These are phyloP conservation scores for Ogataea parapolymorpha DNA, from an alignment of 805 yeast species.

Conservation along the genomic window DNA sequence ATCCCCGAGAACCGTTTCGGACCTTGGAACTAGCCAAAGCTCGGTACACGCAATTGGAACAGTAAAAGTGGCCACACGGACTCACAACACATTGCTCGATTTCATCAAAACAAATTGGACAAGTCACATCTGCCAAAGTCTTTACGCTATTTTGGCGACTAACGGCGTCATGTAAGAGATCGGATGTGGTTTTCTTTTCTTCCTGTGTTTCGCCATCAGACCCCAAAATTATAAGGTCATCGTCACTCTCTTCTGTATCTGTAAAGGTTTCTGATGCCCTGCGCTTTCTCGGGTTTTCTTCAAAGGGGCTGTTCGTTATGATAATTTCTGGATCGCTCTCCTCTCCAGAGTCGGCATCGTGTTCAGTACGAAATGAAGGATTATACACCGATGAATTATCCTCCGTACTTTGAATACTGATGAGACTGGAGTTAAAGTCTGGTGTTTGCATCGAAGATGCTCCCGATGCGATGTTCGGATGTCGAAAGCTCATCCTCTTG, in stretches of 20 bases:
- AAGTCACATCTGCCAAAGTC: constrained; percentile 36
- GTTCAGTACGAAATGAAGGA: constrained; percentile 6
- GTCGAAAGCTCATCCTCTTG: constrained; percentile 16
- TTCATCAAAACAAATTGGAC: constrained; percentile 57
- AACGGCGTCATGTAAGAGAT: constrained; percentile 24
- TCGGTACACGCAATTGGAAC: constrained; percentile 49
- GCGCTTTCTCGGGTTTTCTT: background rate
- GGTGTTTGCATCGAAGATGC: constrained; percentile 5
- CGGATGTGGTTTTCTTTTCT: constrained; percentile 34
- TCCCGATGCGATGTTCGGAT: constrained; percentile 18
- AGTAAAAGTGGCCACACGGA: constrained; percentile 58
- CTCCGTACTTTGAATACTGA: constrained; percentile 7
- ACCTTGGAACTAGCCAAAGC: constrained; percentile 45
- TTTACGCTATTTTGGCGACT: constrained; percentile 23
- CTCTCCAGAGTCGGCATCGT: constrained; percentile 2
- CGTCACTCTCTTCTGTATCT: constrained; percentile 26
- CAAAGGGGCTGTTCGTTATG: constrained; percentile 6
- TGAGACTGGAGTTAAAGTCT: background rate
- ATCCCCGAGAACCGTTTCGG: constrained; percentile 25
- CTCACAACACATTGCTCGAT: constrained; percentile 46
- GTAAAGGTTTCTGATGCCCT: constrained; percentile 10
- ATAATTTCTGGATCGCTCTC: constrained; percentile 7
- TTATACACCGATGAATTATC: constrained; percentile 4
- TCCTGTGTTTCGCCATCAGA: constrained; percentile 36
- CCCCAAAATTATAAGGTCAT: constrained; percentile 30